Conservation (phyloP, 495 filamentous ascomycete genomes). For the Talaromyces thailandensis region DNA sequence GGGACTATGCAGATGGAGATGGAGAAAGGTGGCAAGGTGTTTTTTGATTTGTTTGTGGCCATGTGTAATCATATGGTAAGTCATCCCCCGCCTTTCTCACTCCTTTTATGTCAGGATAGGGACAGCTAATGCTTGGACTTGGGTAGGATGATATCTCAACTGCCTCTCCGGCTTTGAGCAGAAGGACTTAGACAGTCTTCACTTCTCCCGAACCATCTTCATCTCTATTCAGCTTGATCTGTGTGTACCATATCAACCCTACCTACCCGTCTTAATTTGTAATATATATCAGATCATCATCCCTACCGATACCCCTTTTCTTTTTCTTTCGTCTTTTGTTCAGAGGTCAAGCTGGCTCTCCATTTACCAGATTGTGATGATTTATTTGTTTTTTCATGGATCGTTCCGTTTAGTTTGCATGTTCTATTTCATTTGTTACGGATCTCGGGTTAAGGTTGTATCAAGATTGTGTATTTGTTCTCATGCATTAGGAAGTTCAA, state of each 20-base stretch:
- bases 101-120: background rate
- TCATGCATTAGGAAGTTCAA: background rate
- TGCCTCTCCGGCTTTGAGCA: conserved; percentile 8
- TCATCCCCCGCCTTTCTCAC: conserved; percentile 4
- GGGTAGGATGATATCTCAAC: conserved; percentile 18
- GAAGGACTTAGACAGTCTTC: background rate
- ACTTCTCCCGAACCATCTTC: background rate
- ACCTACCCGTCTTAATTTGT: background rate
- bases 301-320: background rate
- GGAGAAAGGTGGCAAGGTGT: conserved; percentile 75
- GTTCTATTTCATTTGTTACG: background rate
- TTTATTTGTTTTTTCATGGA: background rate
- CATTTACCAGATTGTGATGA: background rate
- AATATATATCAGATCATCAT: background rate
- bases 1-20: conserved; percentile 97
- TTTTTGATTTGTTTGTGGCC: conserved; percentile 90
- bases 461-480: background rate
- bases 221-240: background rate
- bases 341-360: background rate
- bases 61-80: conserved; percentile 78
- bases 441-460: background rate
- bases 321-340: background rate
- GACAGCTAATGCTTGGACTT: background rate
- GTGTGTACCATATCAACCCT: background rate
- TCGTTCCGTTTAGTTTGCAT: background rate